These are phyloP conservation scores for Xylaria castorea DNA, from an alignment of 495 filamentous ascomycete species.

Conservation along the genomic window DNA sequence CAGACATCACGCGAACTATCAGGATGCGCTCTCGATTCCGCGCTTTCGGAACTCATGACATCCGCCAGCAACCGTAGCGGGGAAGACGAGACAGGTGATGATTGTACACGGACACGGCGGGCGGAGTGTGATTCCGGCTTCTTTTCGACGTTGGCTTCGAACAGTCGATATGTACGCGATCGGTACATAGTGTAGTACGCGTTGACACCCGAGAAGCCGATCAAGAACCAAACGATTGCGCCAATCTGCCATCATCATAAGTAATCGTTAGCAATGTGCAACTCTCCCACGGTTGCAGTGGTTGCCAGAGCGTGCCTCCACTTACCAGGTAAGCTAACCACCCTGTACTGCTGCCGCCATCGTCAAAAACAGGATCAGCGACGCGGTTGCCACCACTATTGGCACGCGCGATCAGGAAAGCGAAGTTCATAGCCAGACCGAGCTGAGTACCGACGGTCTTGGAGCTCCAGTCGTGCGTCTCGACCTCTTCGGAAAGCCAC, in stretches of 20 bases:
- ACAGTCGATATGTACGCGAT: constrained; percentile 87
- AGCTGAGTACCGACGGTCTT: constrained; percentile 75
- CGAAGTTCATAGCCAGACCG: constrained; percentile 74
- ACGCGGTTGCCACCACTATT: constrained; percentile 60
- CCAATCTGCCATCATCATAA: constrained; percentile 58
- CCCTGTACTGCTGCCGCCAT: constrained; percentile 62
- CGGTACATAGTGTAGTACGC: constrained; percentile 82
- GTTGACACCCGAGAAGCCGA: constrained; percentile 70
- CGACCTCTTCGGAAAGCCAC: constrained; percentile 87
- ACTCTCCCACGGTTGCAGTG: not conserved
- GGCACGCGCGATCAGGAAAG: constrained; percentile 82
- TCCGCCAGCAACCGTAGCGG: constrained; percentile 78
- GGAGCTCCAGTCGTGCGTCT: constrained; percentile 87
- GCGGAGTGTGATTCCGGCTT: constrained; percentile 83
- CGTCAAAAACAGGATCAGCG: constrained; percentile 85
- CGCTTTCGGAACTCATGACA: constrained; percentile 64
- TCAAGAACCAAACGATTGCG: constrained; percentile 71
- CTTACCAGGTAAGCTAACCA: constrained; percentile 82
- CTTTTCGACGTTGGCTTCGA: constrained; percentile 80
- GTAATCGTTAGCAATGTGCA: constrained; percentile 12
- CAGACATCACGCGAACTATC: constrained; percentile 88
- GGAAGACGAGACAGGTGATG: constrained; percentile 78
- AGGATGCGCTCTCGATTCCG: constrained; percentile 81
- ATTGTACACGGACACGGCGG: constrained; percentile 87
- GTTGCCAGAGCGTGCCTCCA: constrained; percentile 31